Evolutionary conservation across 1,284 basidiomycete species (phyloP).

Genomic region (Marasmius oreades): DNA sequence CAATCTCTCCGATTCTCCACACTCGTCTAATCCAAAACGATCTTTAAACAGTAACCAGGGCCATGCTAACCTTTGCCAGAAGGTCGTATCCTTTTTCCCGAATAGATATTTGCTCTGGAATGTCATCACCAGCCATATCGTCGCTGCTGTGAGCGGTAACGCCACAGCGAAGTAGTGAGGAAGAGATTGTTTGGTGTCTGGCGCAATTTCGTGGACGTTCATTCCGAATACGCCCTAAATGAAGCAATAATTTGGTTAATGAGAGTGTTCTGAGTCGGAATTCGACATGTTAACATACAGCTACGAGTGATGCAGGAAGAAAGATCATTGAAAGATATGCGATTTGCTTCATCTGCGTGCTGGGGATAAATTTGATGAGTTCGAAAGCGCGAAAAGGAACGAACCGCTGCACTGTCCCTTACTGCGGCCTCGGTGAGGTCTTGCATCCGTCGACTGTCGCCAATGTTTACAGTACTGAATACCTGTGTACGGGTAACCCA

Average conservation of each 20-base stretch:
- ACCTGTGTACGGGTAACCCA: slow-evolving; percentile 27
- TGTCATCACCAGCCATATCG: slow-evolving; percentile 40
- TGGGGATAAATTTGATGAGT: slow-evolving; percentile 16
- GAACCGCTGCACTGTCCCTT: slow-evolving; percentile 21
- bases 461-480: slow-evolving; percentile 43
- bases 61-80: slow-evolving; percentile 19
- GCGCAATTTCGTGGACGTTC: slow-evolving; percentile 37
- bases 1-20: no score
- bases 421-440: slow-evolving; percentile 33
- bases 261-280: neutral
- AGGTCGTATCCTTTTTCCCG: slow-evolving; percentile 6
- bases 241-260: neutral
- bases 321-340: slow-evolving; percentile 36
- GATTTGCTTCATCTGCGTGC: slow-evolving; percentile 35
- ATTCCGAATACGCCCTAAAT: slow-evolving; percentile 38
- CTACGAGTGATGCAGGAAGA: slow-evolving; percentile 33
- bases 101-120: slow-evolving; percentile 34
- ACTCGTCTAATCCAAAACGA: neutral
- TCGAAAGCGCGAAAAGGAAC: slow-evolving; percentile 8
- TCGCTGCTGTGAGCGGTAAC: slow-evolving; percentile 33
- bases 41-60: slow-evolving; percentile 12
- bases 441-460: slow-evolving; percentile 36
- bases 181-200: slow-evolving; percentile 28
- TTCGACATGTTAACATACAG: slow-evolving; percentile 23
- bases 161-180: slow-evolving; percentile 33